phyloP scores from a whole-genome alignment of 1,139 yeast species.

The Lodderomyces parapsilosis region DNA sequence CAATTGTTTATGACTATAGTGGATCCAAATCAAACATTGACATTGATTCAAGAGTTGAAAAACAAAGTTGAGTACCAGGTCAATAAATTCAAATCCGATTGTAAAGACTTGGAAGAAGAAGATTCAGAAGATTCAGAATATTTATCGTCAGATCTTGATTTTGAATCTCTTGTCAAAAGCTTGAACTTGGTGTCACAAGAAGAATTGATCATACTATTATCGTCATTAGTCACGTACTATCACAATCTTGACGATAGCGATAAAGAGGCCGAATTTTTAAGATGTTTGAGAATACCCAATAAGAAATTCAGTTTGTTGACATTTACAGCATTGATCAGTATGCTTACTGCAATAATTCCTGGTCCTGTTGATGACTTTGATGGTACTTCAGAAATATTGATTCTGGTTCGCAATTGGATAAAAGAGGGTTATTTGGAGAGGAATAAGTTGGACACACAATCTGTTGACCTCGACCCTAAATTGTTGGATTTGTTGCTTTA shows the following conservation, averaged over 20 bases:
- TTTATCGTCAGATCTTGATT: slow-evolving; percentile 3
- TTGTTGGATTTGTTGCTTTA: slow-evolving; percentile 31
- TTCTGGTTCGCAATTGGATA: slow-evolving; percentile 32
- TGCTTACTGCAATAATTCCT: slow-evolving; percentile 24
- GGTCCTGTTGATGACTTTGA: slow-evolving; percentile 22
- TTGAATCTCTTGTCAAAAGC: slow-evolving; percentile 14
- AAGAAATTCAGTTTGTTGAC: slow-evolving; percentile 23
- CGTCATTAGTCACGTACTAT: slow-evolving; percentile 28
- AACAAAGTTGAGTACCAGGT: slow-evolving; percentile 17
- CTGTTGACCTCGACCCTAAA: slow-evolving; percentile 10
- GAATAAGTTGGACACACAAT: not conserved
- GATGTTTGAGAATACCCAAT: slow-evolving; percentile 21
- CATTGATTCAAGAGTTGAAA: slow-evolving; percentile 22
- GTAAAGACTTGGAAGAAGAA: slow-evolving; percentile 13
- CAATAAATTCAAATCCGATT: slow-evolving; percentile 23
- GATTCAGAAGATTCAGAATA: slow-evolving; percentile 20
- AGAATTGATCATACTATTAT: slow-evolving; percentile 31
- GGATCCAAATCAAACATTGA: slow-evolving; percentile 22
- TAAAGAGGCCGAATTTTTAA: slow-evolving; percentile 24
- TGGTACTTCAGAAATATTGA: slow-evolving; percentile 30
- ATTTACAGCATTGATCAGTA: slow-evolving; percentile 32
- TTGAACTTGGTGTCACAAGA: slow-evolving; percentile 37
- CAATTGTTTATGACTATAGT: slow-evolving; percentile 31
- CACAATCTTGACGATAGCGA: slow-evolving; percentile 19
- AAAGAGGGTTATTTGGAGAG: slow-evolving; percentile 17